Conservation (phyloP, 148 eudicot species). For the Arctostaphylos glauca region DNA sequence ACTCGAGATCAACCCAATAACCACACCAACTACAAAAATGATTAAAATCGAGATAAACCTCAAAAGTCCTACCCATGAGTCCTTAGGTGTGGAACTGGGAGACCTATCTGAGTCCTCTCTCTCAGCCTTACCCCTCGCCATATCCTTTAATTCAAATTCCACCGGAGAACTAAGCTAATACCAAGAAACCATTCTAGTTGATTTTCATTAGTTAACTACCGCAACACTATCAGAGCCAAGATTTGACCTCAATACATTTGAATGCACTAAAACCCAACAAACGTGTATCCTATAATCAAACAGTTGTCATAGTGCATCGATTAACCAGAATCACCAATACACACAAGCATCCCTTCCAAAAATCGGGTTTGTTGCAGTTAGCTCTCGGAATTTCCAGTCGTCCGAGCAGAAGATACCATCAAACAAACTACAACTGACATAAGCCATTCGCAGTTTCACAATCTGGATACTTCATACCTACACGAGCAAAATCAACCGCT, state of each 20-base stretch:
- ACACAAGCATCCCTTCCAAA: not conserved
- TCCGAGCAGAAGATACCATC: not conserved
- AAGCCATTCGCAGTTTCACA: too few relatives aligned
- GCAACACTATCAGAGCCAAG: not conserved
- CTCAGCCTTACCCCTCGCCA: constrained; percentile 31
- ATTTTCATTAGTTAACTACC: not conserved
- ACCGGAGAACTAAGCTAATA: not conserved
- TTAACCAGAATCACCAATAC: constrained; percentile 2
- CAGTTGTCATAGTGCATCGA: constrained; percentile 15
- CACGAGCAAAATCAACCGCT: not conserved
- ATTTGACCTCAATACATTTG: not conserved
- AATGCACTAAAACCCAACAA: not conserved
- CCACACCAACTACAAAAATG: constrained; percentile 61
- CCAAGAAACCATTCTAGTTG: not conserved
- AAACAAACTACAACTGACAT: too few relatives aligned
- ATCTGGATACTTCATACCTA: not conserved
- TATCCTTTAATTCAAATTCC: not conserved
- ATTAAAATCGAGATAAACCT: constrained; percentile 45
- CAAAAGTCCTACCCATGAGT: constrained; percentile 44
- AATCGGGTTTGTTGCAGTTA: too few relatives aligned
- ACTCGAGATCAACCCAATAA: constrained; percentile 61
- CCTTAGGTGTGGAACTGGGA: constrained; percentile 26
- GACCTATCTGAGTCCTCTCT: constrained; percentile 38
- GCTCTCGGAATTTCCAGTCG: too few relatives aligned
- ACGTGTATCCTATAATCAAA: not conserved